These are phyloP conservation scores for Zasmidium cellare DNA, from an alignment of 2,329 filamentous ascomycete genomes.

Conservation along the genomic window DNA sequence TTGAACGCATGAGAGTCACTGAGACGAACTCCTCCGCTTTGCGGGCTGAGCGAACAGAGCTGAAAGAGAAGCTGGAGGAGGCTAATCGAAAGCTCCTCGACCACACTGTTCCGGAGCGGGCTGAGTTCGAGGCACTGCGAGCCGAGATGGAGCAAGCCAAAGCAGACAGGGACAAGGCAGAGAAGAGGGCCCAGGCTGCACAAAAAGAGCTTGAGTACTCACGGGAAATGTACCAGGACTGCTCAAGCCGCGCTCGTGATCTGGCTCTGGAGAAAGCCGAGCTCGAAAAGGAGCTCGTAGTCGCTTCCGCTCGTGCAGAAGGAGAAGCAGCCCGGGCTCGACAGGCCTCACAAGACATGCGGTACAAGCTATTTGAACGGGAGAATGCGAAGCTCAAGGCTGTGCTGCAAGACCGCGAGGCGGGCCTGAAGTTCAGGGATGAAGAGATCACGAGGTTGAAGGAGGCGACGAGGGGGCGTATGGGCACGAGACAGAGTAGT, in stretches of 20 bases:
- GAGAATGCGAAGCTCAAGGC: conserved; percentile 31
- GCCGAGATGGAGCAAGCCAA: conserved; percentile 21
- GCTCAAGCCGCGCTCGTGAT: conserved; percentile 50
- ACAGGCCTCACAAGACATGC: conserved; percentile 25
- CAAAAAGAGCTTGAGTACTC: conserved; percentile 58
- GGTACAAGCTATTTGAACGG: conserved; percentile 21
- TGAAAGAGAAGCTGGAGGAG: conserved; percentile 32
- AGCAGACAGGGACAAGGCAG: conserved; percentile 28
- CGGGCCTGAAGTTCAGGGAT: conserved; percentile 31
- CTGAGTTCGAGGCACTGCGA: conserved; percentile 32
- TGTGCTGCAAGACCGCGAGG: conserved; percentile 29
- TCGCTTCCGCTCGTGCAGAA: conserved; percentile 26
- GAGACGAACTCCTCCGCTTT: conserved; percentile 23
- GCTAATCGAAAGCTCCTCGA: conserved; percentile 28
- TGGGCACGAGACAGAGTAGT: conserved; percentile 37
- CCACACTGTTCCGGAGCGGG: conserved; percentile 34
- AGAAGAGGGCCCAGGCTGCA: conserved; percentile 33
- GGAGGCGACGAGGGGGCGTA: conserved; percentile 33
- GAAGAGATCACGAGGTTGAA: conserved; percentile 37
- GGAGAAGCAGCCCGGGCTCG: conserved; percentile 30
- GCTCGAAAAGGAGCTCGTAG: conserved; percentile 41
- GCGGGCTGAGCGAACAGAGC: conserved; percentile 26
- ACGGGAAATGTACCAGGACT: conserved; percentile 60
- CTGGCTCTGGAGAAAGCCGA: conserved; percentile 50
- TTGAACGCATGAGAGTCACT: conserved; percentile 22